Evolutionary conservation across 306 rosid genomes (phyloP).

Genomic region (Comarum palustre): DNA sequence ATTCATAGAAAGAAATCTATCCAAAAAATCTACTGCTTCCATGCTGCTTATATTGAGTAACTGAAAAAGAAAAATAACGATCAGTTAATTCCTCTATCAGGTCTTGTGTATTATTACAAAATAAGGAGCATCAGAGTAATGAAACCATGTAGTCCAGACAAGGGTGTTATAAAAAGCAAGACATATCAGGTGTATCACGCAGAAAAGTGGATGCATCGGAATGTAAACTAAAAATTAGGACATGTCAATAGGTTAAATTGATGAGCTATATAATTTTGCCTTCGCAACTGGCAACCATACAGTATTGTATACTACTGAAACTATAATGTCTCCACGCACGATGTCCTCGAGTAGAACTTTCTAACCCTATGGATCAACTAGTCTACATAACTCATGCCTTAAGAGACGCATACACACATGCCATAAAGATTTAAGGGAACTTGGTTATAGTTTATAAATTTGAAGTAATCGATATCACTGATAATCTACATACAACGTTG

Average conservation of each 20-base stretch:
- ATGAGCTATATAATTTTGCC: neutral
- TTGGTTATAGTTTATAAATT: neutral
- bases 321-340: neutral
- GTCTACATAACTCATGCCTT: neutral
- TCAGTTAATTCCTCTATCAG: conserved; percentile 23
- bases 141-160: neutral
- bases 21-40: conserved; percentile 80
- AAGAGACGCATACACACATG: neutral
- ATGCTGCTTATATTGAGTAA: conserved; percentile 58
- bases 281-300: neutral
- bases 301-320: neutral
- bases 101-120: neutral
- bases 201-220: conserved; percentile 1
- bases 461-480: neutral
- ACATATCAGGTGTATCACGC: neutral
- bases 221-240: neutral
- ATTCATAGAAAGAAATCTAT: conserved; percentile 72
- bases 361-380: neutral
- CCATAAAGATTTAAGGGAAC: neutral
- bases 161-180: neutral
- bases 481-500: conserved; percentile 1
- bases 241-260: neutral
- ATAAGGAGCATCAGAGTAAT: neutral
- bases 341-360: neutral
- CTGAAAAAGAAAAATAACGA: conserved; percentile 37